A percentile compares a stretch with the other conserved stretches of the same genome.
These are phyloP conservation scores for Schizosaccharomyces octosporus DNA, from an alignment of 805 yeast species.

Conservation along the genomic window DNA sequence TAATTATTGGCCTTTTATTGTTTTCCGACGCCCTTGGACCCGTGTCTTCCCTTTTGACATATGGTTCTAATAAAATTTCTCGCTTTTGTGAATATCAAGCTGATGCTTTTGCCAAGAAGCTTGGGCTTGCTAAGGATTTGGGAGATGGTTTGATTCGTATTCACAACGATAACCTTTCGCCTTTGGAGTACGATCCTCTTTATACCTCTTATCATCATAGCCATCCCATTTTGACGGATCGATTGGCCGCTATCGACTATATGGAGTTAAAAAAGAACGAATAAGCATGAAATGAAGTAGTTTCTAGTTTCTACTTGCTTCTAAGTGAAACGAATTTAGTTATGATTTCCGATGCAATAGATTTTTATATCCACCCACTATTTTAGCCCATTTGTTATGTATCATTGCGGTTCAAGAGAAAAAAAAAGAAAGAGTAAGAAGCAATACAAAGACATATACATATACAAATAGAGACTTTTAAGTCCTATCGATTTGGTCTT, in stretches of 20 bases:
- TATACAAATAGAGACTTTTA: too few species aligned
- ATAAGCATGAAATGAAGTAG: not conserved
- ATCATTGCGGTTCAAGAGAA: too few species aligned
- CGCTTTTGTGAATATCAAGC: constrained; percentile 88
- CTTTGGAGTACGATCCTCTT: constrained; percentile 75
- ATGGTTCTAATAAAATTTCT: constrained; percentile 40
- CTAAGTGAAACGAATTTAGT: not conserved
- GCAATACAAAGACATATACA: too few species aligned
- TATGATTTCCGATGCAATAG: too few species aligned
- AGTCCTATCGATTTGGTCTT: too few species aligned
- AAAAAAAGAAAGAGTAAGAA: too few species aligned
- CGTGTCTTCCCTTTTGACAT: constrained; percentile 40
- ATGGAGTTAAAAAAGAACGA: constrained; percentile 4
- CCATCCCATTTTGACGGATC: constrained; percentile 80
- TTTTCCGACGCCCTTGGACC: constrained; percentile 64
- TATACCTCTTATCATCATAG: constrained; percentile 73
- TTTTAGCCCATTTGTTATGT: too few species aligned
- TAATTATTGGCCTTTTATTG: constrained; percentile 55
- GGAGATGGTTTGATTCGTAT: constrained; percentile 49
- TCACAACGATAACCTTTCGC: constrained; percentile 55
- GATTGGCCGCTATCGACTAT: constrained; percentile 47
- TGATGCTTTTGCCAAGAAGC: constrained; percentile 29
- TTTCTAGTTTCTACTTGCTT: not conserved
- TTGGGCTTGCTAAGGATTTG: constrained; percentile 47
- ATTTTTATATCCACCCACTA: too few species aligned